phyloP scores from a whole-genome alignment of 129 eudicot species.

The Lactuca saligna region DNA sequence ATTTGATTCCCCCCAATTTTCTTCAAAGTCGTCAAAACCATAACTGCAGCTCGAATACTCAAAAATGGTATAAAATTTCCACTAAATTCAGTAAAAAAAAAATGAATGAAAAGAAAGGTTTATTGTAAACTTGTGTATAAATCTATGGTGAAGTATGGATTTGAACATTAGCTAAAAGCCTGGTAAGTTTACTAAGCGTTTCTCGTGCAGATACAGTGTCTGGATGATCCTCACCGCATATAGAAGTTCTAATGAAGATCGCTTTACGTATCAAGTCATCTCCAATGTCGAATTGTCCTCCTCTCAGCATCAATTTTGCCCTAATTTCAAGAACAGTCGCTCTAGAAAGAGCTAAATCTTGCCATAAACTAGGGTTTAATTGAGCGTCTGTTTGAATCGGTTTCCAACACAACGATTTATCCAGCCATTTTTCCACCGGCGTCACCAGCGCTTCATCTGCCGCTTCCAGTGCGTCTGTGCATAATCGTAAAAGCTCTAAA shows the following conservation, averaged over 20 bases:
- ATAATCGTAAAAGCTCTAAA: constrained; percentile 74
- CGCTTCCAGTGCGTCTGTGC: constrained; percentile 81
- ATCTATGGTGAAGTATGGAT: constrained; percentile 77
- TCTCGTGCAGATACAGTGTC: constrained; percentile 83
- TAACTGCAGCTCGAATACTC: constrained; percentile 21
- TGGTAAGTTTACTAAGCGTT: constrained; percentile 76
- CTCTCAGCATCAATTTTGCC: constrained; percentile 91
- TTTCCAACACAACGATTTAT: constrained; percentile 85
- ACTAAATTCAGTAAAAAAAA: constrained; percentile 29
- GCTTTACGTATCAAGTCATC: constrained; percentile 93
- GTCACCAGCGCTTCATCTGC: constrained; percentile 84
- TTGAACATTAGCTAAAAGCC: constrained; percentile 80
- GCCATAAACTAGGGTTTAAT: constrained; percentile 90
- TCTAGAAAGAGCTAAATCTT: constrained; percentile 87
- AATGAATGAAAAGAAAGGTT: background rate
- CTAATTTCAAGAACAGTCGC: constrained; percentile 88
- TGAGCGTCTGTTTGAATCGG: constrained; percentile 88
- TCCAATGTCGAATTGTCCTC: constrained; percentile 87
- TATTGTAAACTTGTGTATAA: constrained; percentile 45
- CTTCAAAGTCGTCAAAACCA: background rate
- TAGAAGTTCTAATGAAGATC: constrained; percentile 81
- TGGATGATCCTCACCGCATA: constrained; percentile 94
- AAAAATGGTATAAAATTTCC: constrained; percentile 33
- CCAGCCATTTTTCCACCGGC: constrained; percentile 95
- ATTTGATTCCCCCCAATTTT: background rate